These are phyloP conservation scores for Fusarium setosum DNA, from an alignment of 2,329 filamentous ascomycete species.

Conservation along the genomic window DNA sequence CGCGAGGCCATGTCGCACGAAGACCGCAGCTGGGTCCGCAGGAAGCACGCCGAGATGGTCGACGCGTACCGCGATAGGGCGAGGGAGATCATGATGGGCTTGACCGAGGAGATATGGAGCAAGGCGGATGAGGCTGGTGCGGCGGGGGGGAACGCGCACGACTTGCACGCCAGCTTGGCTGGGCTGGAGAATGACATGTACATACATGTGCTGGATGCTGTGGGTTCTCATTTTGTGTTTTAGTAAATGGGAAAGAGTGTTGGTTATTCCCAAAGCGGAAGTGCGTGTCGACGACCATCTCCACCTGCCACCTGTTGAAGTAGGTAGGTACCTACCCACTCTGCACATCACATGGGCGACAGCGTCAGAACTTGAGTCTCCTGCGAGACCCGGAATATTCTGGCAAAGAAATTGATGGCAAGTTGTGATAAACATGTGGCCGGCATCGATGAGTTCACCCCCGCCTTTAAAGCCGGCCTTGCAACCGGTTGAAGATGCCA, in stretches of 20 bases:
- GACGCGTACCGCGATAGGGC: slow-evolving; percentile 2
- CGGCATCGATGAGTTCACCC: too few relatives aligned
- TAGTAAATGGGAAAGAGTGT: neutral
- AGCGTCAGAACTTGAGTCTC: too few relatives aligned
- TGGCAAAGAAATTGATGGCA: too few relatives aligned
- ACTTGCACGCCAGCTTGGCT: neutral
- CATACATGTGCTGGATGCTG: neutral
- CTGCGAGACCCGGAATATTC: too few relatives aligned
- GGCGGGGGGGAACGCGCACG: neutral
- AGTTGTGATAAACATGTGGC: too few relatives aligned
- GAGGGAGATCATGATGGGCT: slow-evolving; percentile 11
- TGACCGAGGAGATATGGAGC: slow-evolving; percentile 17
- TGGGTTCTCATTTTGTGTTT: neutral
- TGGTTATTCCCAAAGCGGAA: slow-evolving; percentile 4
- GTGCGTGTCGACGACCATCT: neutral
- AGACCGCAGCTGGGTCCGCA: neutral
- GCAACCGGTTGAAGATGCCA: too few relatives aligned
- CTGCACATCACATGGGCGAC: too few relatives aligned
- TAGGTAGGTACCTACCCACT: too few relatives aligned
- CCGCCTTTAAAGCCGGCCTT: too few relatives aligned
- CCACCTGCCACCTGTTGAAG: slow-evolving; percentile 21
- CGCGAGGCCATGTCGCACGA: neutral
- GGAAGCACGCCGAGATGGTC: slow-evolving; percentile 11
- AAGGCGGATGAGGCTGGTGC: neutral
- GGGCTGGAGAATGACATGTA: slow-evolving; percentile 1